Base-by-base conservation (phyloP, 768 basidiomycete species). In the Leccinum aurantiacum region DNA sequence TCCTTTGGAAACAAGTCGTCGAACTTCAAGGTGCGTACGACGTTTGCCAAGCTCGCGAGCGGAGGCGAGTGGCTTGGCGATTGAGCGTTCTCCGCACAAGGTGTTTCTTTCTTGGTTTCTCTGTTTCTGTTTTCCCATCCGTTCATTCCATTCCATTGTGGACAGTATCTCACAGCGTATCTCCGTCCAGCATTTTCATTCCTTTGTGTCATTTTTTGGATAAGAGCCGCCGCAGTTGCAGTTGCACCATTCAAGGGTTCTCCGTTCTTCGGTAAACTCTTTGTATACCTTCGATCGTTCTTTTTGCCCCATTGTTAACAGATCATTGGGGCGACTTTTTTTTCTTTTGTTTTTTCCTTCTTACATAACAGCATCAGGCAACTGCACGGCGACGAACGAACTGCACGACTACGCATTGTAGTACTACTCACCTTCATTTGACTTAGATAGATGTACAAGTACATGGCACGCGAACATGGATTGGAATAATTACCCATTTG, bases 381-480 rank as follows among this genome's bases (percentile, higher is more conserved):
- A 10, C n/a, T n/a, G 52, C 24, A 15, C 6, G 48, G 58, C 31
- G 29, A 54, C 37, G 25, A 62, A 54, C 35, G 35, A 63, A 56
- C 50, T 4, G 25, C 58, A 68, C 52, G 56, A 65, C 67, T 61
- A 65, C 61, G 49, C 67, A 66, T 17, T 68, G 67, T 68, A 68
- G 67, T 65, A 65, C 60, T 63, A 68, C 25, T 33, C 67, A 68
- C 67, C 14, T 58, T 68, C 67, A 68, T 29, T 68, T 67, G 38
- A 46, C 37, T 19, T 54, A 55, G 11, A 46, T 57, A 57, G 50
- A 62, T 67, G 54, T 49, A 62, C 24, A 41, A 27, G 15, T 27
- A 22, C 11, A 17, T n/a, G 25, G n/a, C n/a, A 55, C 15, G 17
- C 14, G 10, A 15, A 54, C 47, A 58, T 38, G 52, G 25, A 62